Evolutionary conservation across 805 yeast genomes (phyloP).

Genomic region (Saccharomycopsis fodiens): DNA sequence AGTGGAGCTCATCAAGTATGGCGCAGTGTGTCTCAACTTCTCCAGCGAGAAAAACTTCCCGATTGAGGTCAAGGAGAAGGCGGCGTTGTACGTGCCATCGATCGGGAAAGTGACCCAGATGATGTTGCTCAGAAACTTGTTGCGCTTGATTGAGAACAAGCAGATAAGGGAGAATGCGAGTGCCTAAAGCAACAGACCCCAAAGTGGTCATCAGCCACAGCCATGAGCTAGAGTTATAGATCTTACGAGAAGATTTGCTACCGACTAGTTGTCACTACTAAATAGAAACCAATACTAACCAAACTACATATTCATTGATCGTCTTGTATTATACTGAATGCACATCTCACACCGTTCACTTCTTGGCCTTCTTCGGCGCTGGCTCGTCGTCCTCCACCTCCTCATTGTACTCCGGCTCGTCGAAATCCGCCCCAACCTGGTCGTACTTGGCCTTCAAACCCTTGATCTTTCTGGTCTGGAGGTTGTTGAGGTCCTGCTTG

Average conservation of each 20-base stretch:
- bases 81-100: slow-evolving; percentile 89
- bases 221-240: too few species aligned
- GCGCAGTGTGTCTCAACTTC: slow-evolving; percentile 87
- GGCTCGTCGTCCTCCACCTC: slow-evolving; percentile 30
- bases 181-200: too few species aligned
- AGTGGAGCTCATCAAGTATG: slow-evolving; percentile 67
- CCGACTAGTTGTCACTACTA: too few species aligned
- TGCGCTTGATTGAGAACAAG: slow-evolving; percentile 72
- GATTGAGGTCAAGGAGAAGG: slow-evolving; percentile 68
- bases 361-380: not conserved
- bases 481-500: slow-evolving; percentile 79
- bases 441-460: slow-evolving; percentile 87
- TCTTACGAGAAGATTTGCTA: too few species aligned
- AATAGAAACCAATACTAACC: too few species aligned
- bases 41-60: slow-evolving; percentile 83
- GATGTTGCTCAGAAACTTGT: slow-evolving; percentile 83
- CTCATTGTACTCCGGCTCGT: slow-evolving; percentile 43
- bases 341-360: not conserved
- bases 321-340: too few species aligned
- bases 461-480: slow-evolving; percentile 98
- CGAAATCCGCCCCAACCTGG: slow-evolving; percentile 47
- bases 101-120: slow-evolving; percentile 95
- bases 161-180: slow-evolving; percentile 15
- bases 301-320: not conserved
- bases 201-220: too few species aligned